Conservation (phyloP, 2,329 filamentous ascomycete species). For the Neofusicoccum parvum region DNA sequence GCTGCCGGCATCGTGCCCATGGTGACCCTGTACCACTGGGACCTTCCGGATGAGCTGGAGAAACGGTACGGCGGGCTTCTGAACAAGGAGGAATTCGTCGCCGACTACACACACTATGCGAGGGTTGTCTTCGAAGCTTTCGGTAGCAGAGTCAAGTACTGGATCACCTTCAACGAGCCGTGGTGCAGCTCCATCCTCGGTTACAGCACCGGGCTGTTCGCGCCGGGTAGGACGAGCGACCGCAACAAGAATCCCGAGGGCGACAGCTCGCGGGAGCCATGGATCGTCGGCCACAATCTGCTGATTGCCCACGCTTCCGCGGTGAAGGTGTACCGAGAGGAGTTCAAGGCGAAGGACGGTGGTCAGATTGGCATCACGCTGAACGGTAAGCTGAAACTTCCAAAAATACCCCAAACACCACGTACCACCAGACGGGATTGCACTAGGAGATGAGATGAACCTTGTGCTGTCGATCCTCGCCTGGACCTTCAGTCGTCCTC, state of each 20-base stretch:
- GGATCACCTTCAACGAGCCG: constrained; percentile 91
- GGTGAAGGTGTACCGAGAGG: constrained; percentile 79
- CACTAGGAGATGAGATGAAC: constrained; percentile 7
- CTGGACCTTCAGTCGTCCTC: constrained; percentile 1
- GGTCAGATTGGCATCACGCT: constrained; percentile 86
- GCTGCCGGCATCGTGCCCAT: constrained; percentile 39
- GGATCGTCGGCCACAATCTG: constrained; percentile 80
- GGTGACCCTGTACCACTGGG: constrained; percentile 47
- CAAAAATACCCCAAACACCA: constrained; percentile 5
- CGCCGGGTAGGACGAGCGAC: constrained; percentile 80
- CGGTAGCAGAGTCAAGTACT: constrained; percentile 75
- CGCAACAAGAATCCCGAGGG: constrained; percentile 69
- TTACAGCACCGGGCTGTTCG: constrained; percentile 76
- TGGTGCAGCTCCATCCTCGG: constrained; percentile 83
- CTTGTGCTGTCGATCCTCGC: constrained; percentile 14
- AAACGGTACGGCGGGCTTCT: constrained; percentile 80
- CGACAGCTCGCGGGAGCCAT: constrained; percentile 75
- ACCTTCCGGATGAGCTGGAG: constrained; percentile 65
- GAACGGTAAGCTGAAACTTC: constrained; percentile 60
- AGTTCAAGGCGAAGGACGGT: constrained; percentile 72
- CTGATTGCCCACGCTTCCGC: constrained; percentile 78
- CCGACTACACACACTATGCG: constrained; percentile 79
- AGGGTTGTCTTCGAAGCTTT: constrained; percentile 74
- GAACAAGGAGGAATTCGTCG: constrained; percentile 79
- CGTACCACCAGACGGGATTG: constrained; percentile 2